These are phyloP conservation scores for Potentilla sterilis DNA, from an alignment of 306 rosid species.

Conservation along the genomic window DNA sequence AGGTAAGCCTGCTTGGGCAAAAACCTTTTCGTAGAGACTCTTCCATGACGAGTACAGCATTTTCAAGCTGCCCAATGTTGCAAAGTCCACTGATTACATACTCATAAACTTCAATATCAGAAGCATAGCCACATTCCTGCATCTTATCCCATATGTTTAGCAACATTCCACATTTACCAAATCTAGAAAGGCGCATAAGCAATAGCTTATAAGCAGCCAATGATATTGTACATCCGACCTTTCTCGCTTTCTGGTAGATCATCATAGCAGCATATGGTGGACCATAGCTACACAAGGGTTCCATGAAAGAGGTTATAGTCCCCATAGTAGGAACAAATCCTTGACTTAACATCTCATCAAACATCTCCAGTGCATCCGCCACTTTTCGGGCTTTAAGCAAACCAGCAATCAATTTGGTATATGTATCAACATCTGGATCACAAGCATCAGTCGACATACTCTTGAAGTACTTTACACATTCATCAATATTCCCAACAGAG, in stretches of 20 bases:
- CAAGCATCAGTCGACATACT: conserved; percentile 50
- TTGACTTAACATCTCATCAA: conserved; percentile 70
- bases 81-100: conserved; percentile 68
- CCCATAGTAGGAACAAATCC: conserved; percentile 66
- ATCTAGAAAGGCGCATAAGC: conserved; percentile 74
- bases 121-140: conserved; percentile 71
- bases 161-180: conserved; percentile 83
- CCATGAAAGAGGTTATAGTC: conserved; percentile 55
- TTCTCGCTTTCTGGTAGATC: conserved; percentile 69
- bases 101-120: conserved; percentile 77
- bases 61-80: conserved; percentile 78
- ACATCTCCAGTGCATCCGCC: conserved; percentile 74
- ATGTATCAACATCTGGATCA: conserved; percentile 59
- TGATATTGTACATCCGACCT: conserved; percentile 57
- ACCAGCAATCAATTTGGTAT: conserved; percentile 49
- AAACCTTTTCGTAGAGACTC: conserved; percentile 71
- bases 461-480: conserved; percentile 54
- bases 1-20: conserved; percentile 73
- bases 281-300: conserved; percentile 74
- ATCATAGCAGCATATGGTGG: conserved; percentile 87
- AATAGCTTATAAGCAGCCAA: conserved; percentile 66
- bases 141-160: conserved; percentile 76
- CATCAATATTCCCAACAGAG: conserved; percentile 47
- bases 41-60: conserved; percentile 88
- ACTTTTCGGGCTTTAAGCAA: conserved; percentile 63